Base-by-base conservation (phyloP, 1,284 basidiomycete species). In the Microbotryum lychnidis-dioicae region DNA sequence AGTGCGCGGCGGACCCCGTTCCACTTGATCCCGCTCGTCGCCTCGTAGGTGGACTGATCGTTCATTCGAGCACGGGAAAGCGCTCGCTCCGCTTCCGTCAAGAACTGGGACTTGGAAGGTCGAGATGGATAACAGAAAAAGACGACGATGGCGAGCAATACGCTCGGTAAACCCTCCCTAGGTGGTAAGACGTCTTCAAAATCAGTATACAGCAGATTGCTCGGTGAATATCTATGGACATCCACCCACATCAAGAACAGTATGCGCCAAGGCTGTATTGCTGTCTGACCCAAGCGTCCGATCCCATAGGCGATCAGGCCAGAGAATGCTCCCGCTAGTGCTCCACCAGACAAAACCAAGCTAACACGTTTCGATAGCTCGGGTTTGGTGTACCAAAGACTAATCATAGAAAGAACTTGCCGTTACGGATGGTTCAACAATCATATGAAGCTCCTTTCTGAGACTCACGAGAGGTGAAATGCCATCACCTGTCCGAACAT, bases 1-100 rank as follows among this genome's bases (percentile, higher is more conserved):
- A 91, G 78, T 3, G 80, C 80, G 21, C 83, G 79, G 37, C 83
- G 84, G 21, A 80, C 75, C 16, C 74, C 77, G 10, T 55, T 57
- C 75, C 73, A 76, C 64, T 77, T 74, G 55, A 79, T 75, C 6
- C 76, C 76, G 3, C 60, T 55, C 5, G 63, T 50, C 4, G 50
- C 73, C 69, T 91, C 89, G 3, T 81, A 82, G 58, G 80, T 81
- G 6, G 81, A 81, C 25, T 84, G 82, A 56, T 84, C 79, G 70
- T 87, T 90, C 77, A 88, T 83, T 54, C 89, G 80, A 21, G 83
- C 83, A 29, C 89, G 69, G 4, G 87, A 86, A 37, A 92, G 76
- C 54, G 80, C 80, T 12, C 89, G 82, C 73, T 93, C 86, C 12
- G 82, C 78, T 64, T 87, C 85, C 49, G 78, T 85, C 50, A 92